Evolutionary conservation across 2,329 filamentous ascomycete genomes (phyloP), one percentile per base, ranked within the genome.

Genomic region (Exophiala sp.): DNA sequence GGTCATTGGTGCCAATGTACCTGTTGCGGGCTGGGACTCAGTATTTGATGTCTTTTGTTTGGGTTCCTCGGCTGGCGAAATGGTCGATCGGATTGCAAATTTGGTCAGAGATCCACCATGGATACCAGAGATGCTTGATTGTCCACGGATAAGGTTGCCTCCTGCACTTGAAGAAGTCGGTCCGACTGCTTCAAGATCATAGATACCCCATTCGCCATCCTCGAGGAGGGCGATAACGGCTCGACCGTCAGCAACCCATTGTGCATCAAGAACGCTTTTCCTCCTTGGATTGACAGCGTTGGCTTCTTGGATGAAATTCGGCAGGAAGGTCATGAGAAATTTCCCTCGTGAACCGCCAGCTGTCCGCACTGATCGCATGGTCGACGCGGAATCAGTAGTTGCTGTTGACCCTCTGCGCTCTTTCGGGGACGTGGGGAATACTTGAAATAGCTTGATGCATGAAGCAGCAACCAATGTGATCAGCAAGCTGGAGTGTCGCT

Each of bases 391-490:
- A 47, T 71, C 70, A 16, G 63, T 61, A 10, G 70, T 69, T 29
- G 62, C 66, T 24, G 65, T 65, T 11, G 68, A 61, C 3, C 59
- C 61, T 10, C 68, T 67, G 3, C 65, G 62, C 16, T 68, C 66
- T 5, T 68, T 63, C 5, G 58, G 54, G 12, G 63, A 43, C 43
- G 62, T 69, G 12, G 76, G 70, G 32, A 82, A 75, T 21, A 77
- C 78, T 49, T 83, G 78, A 62, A 81, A 83, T 11, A 85, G 71
- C 49, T 82, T 80, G 24, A 82, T 78, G 39, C 72, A 74, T 5
- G 82, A 81, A n/a, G 71, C 73, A 8, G 52, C 50, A 1, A 73
- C 65, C 52, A 84, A 80, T 1, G 76, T 72, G 5, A 85, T 69
- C 7, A 86, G 71, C 9, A 85, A 65, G 41, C 78, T 76, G 0